A percentile compares a stretch with the other conserved stretches of the same genome.
phyloP scores from a whole-genome alignment of 2,329 filamentous ascomycete genomes.

The Magnaporthales sp. region DNA sequence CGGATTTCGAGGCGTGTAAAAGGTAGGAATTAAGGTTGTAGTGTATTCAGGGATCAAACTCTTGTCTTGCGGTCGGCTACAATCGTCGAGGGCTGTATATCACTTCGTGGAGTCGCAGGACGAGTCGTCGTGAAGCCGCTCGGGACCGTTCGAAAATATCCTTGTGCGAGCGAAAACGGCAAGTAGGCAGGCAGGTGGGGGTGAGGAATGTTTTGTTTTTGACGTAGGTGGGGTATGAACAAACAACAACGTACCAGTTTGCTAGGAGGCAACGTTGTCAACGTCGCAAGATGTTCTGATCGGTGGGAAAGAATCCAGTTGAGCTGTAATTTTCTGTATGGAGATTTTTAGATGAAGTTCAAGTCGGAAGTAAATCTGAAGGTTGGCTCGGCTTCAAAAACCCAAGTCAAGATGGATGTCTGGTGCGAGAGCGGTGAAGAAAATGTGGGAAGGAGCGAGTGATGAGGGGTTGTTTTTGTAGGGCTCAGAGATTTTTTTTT shows the following conservation, averaged over 20 bases:
- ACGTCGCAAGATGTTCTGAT: background rate
- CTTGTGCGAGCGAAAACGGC: background rate
- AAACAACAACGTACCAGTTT: background rate
- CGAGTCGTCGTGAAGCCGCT: background rate
- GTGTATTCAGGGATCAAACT: background rate
- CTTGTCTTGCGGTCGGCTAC: background rate
- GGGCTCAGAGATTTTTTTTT: background rate
- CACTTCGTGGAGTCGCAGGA: background rate
- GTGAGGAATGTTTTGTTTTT: background rate
- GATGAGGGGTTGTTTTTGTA: constrained; percentile 1
- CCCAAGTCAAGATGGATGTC: background rate
- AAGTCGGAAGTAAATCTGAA: background rate
- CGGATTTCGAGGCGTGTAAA: background rate
- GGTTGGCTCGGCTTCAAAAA: background rate
- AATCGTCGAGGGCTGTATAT: background rate
- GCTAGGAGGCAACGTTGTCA: background rate
- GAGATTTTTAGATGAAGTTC: background rate
- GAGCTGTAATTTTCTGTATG: background rate
- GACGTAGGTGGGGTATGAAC: background rate
- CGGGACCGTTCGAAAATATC: background rate
- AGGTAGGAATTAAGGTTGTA: background rate
- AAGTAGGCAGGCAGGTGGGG: background rate
- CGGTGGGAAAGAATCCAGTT: background rate
- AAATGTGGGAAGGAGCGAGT: background rate
- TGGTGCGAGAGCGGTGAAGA: background rate